phyloP scores from a whole-genome alignment of 495 filamentous ascomycete species.

The Astrothelium macrocarpum region DNA sequence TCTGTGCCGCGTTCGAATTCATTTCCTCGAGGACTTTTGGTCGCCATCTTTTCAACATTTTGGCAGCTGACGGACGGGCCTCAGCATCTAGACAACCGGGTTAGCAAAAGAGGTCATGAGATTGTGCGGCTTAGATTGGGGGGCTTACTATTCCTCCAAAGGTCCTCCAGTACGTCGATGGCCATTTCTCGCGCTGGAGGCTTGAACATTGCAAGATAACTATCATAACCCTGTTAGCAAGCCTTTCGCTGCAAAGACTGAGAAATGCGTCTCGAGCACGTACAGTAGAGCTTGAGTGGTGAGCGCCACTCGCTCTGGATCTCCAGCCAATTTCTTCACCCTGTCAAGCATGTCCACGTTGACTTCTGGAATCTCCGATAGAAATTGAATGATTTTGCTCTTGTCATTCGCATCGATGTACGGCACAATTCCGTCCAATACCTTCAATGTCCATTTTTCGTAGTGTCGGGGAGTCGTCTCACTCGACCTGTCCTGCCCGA shows the following conservation, averaged over 20 bases:
- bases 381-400: constrained; percentile 76
- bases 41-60: constrained; percentile 41
- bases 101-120: constrained; percentile 8
- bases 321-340: constrained; percentile 71
- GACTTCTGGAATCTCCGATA: constrained; percentile 83
- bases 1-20: constrained; percentile 6
- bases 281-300: constrained; percentile 53
- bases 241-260: constrained; percentile 38
- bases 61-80: constrained; percentile 35
- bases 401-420: constrained; percentile 86
- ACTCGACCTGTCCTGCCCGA: constrained; percentile 35
- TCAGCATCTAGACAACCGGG: constrained; percentile 34
- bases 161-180: constrained; percentile 71
- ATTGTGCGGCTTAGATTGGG: background rate
- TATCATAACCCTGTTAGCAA: constrained; percentile 21
- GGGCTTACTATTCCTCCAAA: constrained; percentile 70
- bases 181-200: constrained; percentile 74
- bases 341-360: constrained; percentile 57
- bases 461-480: constrained; percentile 48
- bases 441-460: constrained; percentile 64
- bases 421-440: constrained; percentile 77
- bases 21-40: constrained; percentile 35
- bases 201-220: constrained; percentile 67
- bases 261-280: constrained; percentile 21
- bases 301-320: constrained; percentile 68